A percentile compares a stretch with the other conserved stretches of the same genome.
Conservation (phyloP, 2,329 filamentous ascomycete genomes). For the Fusarium torulosum region DNA sequence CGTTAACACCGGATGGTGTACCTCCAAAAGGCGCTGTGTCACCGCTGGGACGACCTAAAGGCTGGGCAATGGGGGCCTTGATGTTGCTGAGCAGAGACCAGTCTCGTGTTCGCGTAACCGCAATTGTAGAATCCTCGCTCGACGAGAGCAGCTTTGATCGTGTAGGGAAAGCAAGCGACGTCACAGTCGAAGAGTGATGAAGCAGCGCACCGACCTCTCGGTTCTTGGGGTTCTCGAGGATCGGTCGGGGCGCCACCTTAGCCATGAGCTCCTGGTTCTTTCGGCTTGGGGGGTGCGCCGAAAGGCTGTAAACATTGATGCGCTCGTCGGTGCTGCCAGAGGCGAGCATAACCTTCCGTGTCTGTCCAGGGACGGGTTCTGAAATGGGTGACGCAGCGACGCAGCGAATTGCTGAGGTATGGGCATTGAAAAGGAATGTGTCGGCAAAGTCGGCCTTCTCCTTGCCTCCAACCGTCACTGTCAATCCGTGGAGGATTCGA, state of each 20-base stretch:
- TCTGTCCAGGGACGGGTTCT: constrained; percentile 68
- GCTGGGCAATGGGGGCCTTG: constrained; percentile 87
- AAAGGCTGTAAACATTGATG: constrained; percentile 94
- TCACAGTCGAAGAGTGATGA: constrained; percentile 88
- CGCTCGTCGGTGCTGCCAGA: constrained; percentile 94
- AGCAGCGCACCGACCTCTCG: constrained; percentile 87
- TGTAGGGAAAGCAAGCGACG: constrained; percentile 83
- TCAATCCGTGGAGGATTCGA: constrained; percentile 88
- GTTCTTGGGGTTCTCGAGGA: constrained; percentile 88
- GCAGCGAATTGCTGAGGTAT: constrained; percentile 89
- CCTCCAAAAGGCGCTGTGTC: constrained; percentile 88
- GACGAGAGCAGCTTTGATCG: constrained; percentile 89
- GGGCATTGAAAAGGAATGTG: constrained; percentile 95
- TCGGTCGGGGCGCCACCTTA: constrained; percentile 76
- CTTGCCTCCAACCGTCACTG: constrained; percentile 70
- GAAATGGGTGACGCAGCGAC: constrained; percentile 86
- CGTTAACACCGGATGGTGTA: constrained; percentile 89
- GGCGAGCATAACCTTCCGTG: constrained; percentile 88
- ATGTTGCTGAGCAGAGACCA: constrained; percentile 90
- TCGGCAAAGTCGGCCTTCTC: constrained; percentile 79
- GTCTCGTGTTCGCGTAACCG: constrained; percentile 87
- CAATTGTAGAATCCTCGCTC: constrained; percentile 91
- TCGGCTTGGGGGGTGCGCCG: constrained; percentile 71
- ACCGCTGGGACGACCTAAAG: constrained; percentile 83
- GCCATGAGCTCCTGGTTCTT: constrained; percentile 72